Evolutionary conservation across 2,329 filamentous ascomycete genomes (phyloP).

Genomic region (Fusarium torulosum): DNA sequence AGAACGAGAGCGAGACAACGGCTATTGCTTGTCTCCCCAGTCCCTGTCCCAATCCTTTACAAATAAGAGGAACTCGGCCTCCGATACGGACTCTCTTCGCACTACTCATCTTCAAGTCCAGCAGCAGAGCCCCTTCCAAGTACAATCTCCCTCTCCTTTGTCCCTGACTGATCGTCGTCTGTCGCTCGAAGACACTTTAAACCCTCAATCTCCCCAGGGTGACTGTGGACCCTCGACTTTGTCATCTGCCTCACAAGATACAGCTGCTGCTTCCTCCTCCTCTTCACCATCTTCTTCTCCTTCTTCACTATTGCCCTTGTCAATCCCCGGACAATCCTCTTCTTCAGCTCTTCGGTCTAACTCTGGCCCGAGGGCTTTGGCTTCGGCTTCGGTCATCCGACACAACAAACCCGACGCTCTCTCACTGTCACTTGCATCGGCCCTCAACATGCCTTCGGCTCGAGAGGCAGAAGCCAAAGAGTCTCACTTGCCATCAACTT

Average conservation of each 20-base stretch:
- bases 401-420: conserved; percentile 73
- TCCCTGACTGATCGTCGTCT: conserved; percentile 25
- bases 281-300: conserved; percentile 10
- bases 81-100: conserved; percentile 8
- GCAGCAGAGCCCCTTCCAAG: conserved; percentile 8
- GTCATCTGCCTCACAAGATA: conserved; percentile 28
- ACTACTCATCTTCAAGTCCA: conserved; percentile 18
- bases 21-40: conserved; percentile 29
- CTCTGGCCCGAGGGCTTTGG: conserved; percentile 82
- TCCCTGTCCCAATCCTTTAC: conserved; percentile 13
- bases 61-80: conserved; percentile 29
- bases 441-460: conserved; percentile 65
- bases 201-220: conserved; percentile 33
- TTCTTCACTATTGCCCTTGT: conserved; percentile 20
- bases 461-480: conserved; percentile 55
- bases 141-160: conserved; percentile 24
- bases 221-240: conserved; percentile 46
- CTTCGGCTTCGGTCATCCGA: conserved; percentile 76
- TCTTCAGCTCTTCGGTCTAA: conserved; percentile 52
- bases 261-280: conserved; percentile 13
- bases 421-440: conserved; percentile 58
- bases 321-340: conserved; percentile 13
- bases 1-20: conserved; percentile 16
- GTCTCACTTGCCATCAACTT: conserved; percentile 40
- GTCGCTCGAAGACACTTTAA: conserved; percentile 22